Percentiles rank a stretch among this genome's conserved stretches.
These are phyloP conservation scores for Fraxinus pennsylvanica DNA, from an alignment of 257 asterid genomes.

Conservation along the genomic window DNA sequence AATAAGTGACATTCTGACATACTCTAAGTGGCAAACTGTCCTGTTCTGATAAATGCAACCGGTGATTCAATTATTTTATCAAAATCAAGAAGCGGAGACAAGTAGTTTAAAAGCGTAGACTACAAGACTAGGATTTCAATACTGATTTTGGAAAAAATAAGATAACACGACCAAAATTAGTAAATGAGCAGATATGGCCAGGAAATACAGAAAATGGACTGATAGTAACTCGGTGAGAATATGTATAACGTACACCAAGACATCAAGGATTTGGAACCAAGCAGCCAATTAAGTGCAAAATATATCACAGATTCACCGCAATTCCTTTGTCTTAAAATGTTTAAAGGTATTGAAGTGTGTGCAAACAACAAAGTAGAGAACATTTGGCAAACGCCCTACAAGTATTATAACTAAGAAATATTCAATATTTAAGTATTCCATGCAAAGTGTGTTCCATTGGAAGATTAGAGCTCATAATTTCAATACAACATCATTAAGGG, in stretches of 20 bases:
- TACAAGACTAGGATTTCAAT: background rate
- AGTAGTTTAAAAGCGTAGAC: background rate
- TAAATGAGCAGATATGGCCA: conserved; percentile 2
- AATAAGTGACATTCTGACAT: background rate
- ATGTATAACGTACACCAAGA: background rate
- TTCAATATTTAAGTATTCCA: background rate
- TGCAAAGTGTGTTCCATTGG: background rate
- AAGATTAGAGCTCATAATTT: background rate
- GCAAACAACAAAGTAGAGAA: background rate
- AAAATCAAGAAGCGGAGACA: background rate
- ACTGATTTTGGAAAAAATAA: conserved; percentile 4
- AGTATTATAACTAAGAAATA: background rate
- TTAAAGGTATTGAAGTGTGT: background rate
- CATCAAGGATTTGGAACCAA: background rate
- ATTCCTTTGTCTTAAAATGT: conserved; percentile 6
- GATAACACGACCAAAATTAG: background rate
- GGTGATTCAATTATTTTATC: conserved; percentile 7
- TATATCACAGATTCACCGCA: conserved; percentile 2
- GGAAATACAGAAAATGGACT: conserved; percentile 6
- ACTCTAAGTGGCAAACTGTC: conserved; percentile 16
- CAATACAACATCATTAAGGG: background rate
- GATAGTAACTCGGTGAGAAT: background rate
- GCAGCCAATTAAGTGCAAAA: background rate
- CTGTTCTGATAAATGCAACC: background rate
- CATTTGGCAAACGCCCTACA: background rate